phyloP scores from a whole-genome alignment of 768 basidiomycete species.

The Boletus insuetus region DNA sequence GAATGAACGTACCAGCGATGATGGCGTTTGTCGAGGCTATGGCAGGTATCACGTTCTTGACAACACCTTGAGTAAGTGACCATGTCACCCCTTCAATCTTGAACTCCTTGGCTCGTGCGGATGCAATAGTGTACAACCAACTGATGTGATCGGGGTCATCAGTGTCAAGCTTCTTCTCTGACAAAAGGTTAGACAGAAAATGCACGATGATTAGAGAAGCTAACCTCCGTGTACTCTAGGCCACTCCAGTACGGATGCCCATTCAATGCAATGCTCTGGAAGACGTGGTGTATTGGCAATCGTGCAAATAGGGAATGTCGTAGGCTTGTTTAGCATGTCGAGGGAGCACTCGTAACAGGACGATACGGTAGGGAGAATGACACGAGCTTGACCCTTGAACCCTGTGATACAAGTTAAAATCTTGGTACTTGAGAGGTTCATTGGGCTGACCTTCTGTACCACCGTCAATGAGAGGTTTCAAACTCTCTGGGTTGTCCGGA shows the following conservation, averaged over 20 bases:
- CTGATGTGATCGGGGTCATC: slow-evolving; percentile 96
- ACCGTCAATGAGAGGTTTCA: slow-evolving; percentile 97
- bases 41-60: slow-evolving; percentile 99
- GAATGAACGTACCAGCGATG: slow-evolving; percentile 69
- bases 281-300: slow-evolving; percentile 98
- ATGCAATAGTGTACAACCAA: slow-evolving; percentile 85
- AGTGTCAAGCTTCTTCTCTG: slow-evolving; percentile 92
- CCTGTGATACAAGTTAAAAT: slow-evolving; percentile 45
- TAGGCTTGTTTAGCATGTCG: slow-evolving; percentile 97
- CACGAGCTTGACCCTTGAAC: slow-evolving; percentile 97
- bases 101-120: slow-evolving; percentile 85
- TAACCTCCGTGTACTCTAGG: slow-evolving; percentile 87
- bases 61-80: slow-evolving; percentile 96
- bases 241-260: slow-evolving; percentile 99
- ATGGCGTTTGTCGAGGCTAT: slow-evolving; percentile 99
- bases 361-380: slow-evolving; percentile 91
- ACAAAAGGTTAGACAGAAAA: slow-evolving; percentile 2
- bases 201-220: slow-evolving; percentile 3
- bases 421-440: neutral
- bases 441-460: slow-evolving; percentile 84
- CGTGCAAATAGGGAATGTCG: slow-evolving; percentile 96
- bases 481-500: slow-evolving; percentile 84
- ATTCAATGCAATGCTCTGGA: slow-evolving; percentile 99
- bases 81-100: slow-evolving; percentile 99
- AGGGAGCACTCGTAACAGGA: slow-evolving; percentile 98